Percentiles rank a stretch among this genome's conserved stretches.
Evolutionary conservation across 208 protist species (phyloP).

Genomic region (Crithidia sp.): DNA sequence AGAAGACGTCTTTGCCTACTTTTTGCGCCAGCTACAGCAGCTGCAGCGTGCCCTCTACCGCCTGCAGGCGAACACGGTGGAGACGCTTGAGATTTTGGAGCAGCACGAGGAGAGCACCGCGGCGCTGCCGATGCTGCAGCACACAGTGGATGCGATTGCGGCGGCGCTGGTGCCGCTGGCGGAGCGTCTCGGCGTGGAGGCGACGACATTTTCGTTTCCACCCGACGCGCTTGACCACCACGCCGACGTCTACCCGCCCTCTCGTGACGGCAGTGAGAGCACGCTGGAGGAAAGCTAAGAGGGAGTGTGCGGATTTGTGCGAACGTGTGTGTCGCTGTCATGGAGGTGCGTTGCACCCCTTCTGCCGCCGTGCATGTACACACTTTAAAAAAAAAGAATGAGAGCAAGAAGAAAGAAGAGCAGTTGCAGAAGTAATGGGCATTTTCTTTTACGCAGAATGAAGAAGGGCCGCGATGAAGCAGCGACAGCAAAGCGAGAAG

Average conservation of each 20-base stretch:
- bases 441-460: too few relatives aligned
- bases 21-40: slow-evolving; percentile 43
- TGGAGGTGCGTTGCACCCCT: too few relatives aligned
- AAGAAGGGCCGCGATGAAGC: too few relatives aligned
- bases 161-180: slow-evolving; percentile 36
- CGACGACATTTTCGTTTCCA: slow-evolving; percentile 18
- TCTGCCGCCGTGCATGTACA: too few relatives aligned
- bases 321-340: too few relatives aligned
- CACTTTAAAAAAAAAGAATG: too few relatives aligned
- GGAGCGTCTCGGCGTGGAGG: slow-evolving; percentile 39
- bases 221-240: slow-evolving; percentile 20
- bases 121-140: slow-evolving; percentile 40
- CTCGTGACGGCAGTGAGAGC: slow-evolving; percentile 5
- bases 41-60: slow-evolving; percentile 47
- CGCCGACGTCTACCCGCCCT: slow-evolving; percentile 4
- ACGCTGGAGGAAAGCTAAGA: background rate
- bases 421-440: too few relatives aligned
- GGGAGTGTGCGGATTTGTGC: too few relatives aligned
- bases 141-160: slow-evolving; percentile 43
- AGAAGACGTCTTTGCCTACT: slow-evolving; percentile 73
- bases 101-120: slow-evolving; percentile 66
- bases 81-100: slow-evolving; percentile 75
- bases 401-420: too few relatives aligned
- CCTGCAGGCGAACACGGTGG: slow-evolving; percentile 57
- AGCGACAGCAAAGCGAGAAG: too few relatives aligned